phyloP scores from a whole-genome alignment of 2,329 filamentous ascomycete genomes.

The Alternaria postmessia region DNA sequence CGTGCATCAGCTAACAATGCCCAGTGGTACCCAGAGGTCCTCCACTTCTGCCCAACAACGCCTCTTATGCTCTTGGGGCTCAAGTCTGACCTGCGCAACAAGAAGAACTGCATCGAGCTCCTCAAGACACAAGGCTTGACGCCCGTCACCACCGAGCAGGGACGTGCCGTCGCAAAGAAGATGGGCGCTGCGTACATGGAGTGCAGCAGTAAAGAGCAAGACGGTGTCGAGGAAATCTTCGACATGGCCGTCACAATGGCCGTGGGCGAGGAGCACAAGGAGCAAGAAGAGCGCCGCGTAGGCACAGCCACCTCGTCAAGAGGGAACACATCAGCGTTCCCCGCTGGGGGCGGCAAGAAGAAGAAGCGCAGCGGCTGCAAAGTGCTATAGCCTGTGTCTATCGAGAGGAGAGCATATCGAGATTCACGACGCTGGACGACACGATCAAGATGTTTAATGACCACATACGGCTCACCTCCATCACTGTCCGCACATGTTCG shows the following conservation, averaged over 20 bases:
- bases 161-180: conserved; percentile 83
- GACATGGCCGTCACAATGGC: conserved; percentile 89
- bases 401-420: conserved; percentile 38
- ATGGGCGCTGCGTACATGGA: conserved; percentile 98
- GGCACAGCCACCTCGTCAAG: conserved; percentile 23
- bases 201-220: conserved; percentile 98
- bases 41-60: conserved; percentile 98
- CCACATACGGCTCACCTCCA: conserved; percentile 37
- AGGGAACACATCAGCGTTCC: conserved; percentile 29
- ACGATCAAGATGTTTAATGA: conserved; percentile 53
- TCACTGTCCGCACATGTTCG: conserved; percentile 35
- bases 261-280: conserved; percentile 71
- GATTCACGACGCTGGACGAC: conserved; percentile 52
- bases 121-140: conserved; percentile 97
- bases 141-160: conserved; percentile 91
- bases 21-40: conserved; percentile 98
- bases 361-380: conserved; percentile 52
- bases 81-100: conserved; percentile 94
- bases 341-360: conserved; percentile 45
- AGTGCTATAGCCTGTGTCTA: conserved; percentile 44
- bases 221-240: conserved; percentile 95
- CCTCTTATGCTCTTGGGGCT: conserved; percentile 94
- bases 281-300: conserved; percentile 31
- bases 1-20: conserved; percentile 36
- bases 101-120: conserved; percentile 97